Percentiles rank a stretch among this genome's conserved stretches.
phyloP scores from a whole-genome alignment of 1,284 basidiomycete genomes.

The Sphaerobolus stellatus region DNA sequence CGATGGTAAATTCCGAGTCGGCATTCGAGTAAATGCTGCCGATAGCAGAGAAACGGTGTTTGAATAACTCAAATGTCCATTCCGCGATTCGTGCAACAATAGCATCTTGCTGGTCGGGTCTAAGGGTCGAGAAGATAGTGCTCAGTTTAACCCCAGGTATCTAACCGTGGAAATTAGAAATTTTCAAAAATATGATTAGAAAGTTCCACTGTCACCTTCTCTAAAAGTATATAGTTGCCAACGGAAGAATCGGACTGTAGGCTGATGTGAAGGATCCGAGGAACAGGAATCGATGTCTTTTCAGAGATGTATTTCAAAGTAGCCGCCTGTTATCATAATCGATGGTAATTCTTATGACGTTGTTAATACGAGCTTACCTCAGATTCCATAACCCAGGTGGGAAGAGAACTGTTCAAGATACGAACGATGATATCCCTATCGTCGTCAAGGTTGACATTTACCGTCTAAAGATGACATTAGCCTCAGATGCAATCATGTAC shows the following conservation, averaged over 20 bases:
- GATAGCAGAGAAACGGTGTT: conserved; percentile 26
- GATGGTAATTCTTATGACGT: neutral
- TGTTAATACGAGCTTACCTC: conserved; percentile 23
- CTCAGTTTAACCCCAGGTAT: conserved; percentile 29
- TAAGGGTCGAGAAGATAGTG: conserved; percentile 25
- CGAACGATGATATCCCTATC: conserved; percentile 23
- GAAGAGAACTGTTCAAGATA: conserved; percentile 20
- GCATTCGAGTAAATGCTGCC: conserved; percentile 26
- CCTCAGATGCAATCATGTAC: neutral
- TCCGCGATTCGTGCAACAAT: conserved; percentile 29
- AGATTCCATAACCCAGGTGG: conserved; percentile 26
- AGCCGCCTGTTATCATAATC: conserved; percentile 23
- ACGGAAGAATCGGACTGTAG: conserved; percentile 17
- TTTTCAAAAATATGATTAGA: neutral
- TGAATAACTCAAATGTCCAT: conserved; percentile 31
- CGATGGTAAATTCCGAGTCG: conserved; percentile 19
- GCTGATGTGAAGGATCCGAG: conserved; percentile 22
- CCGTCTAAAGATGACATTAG: conserved; percentile 20
- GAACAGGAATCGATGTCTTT: conserved; percentile 29
- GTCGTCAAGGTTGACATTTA: conserved; percentile 25
- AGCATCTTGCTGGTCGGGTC: conserved; percentile 23
- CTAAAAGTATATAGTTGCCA: conserved; percentile 24
- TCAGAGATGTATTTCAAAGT: conserved; percentile 29
- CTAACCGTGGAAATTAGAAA: conserved; percentile 16
- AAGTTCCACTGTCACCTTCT: conserved; percentile 23